Conservation (phyloP, 1,139 yeast species). For the Zygoascus meyerae region DNA sequence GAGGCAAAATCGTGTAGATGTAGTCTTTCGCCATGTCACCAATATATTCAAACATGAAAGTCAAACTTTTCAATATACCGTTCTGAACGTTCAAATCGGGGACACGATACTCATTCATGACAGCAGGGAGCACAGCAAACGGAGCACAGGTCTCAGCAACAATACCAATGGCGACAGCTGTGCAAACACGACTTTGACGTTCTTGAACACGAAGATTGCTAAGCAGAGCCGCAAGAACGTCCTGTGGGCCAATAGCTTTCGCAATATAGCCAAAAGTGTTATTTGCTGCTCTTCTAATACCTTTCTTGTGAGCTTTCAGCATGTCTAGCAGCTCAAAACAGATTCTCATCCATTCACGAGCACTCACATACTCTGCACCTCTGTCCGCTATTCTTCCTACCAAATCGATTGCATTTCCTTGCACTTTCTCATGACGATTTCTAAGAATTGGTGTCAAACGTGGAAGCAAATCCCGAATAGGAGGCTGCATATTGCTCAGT, state of each 20-base stretch:
- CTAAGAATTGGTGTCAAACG: constrained; percentile 86
- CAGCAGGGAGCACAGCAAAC: constrained; percentile 90
- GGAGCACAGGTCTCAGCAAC: constrained; percentile 94
- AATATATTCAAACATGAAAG: constrained; percentile 92
- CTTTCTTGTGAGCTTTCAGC: constrained; percentile 76
- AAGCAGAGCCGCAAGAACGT: constrained; percentile 76
- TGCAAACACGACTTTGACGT: constrained; percentile 92
- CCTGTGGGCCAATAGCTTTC: constrained; percentile 92
- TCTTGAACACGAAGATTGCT: constrained; percentile 89
- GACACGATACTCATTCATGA: constrained; percentile 91
- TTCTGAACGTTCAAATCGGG: constrained; percentile 94
- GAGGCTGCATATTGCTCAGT: constrained; percentile 66
- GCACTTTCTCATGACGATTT: constrained; percentile 88
- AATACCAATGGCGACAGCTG: constrained; percentile 97
- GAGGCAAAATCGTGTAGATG: constrained; percentile 71
- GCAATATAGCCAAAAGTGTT: constrained; percentile 90
- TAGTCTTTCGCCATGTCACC: constrained; percentile 81
- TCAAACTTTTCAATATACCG: constrained; percentile 86
- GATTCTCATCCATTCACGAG: constrained; percentile 97
- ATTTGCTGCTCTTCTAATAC: constrained; percentile 80
- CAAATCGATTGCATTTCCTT: constrained; percentile 71
- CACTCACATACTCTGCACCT: constrained; percentile 82
- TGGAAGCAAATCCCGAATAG: constrained; percentile 76
- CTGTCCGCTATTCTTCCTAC: constrained; percentile 79
- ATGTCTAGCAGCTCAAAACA: constrained; percentile 87